Evolutionary conservation across 2,329 filamentous ascomycete genomes (phyloP), one percentile per base, ranked within the genome.

Genomic region (Botrytis cinerea): DNA sequence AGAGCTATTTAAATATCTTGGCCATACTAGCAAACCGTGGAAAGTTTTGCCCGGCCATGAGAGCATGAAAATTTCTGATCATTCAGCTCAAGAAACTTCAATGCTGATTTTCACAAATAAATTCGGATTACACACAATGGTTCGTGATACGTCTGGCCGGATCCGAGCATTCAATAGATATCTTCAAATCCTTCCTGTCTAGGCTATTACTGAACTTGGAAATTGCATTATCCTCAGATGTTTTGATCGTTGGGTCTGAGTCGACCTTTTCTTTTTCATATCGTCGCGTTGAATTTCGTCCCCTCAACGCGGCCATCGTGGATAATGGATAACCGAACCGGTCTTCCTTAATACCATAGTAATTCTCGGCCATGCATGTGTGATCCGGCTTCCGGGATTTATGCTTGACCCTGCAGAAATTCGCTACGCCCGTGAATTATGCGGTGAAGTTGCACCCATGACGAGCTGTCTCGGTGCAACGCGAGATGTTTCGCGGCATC

Each of bases 321-420:
- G n/a, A 43, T 14, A 57, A 57, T 43, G 4, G n/a, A 69, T 46
- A 38, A 28, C 46, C 10, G 28, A 57, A 32, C 25, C 35, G n/a
- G n/a, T 20, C 35, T 57, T 68, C 3, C 38, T 38, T n/a, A 54
- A 57, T 18, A 69, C 48, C 40, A 32, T 32, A 57, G n/a, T 57
- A 69, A 57, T 25, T 25, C 45, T n/a, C 35, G 48, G n/a, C 48
- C 38, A 28, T 69, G 48, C 38, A 69, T 69, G 18, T 69, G 66
- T 45, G 48, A 43, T 68, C 48, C 35, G 35, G 25, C 35, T 71
- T 51, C 46, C 43, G 57, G 45, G 35, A 18, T 51, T 51, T 35
- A 38, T 70, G 28, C 25, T 43, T 63, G 28, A 25, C 20, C 43
- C 22, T n/a, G 48, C 57, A 61, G 68, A 62, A 61, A 62, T 48